Evolutionary conservation across 2,329 filamentous ascomycete genomes (phyloP).

Genomic region (Ceratocystis colombiana): DNA sequence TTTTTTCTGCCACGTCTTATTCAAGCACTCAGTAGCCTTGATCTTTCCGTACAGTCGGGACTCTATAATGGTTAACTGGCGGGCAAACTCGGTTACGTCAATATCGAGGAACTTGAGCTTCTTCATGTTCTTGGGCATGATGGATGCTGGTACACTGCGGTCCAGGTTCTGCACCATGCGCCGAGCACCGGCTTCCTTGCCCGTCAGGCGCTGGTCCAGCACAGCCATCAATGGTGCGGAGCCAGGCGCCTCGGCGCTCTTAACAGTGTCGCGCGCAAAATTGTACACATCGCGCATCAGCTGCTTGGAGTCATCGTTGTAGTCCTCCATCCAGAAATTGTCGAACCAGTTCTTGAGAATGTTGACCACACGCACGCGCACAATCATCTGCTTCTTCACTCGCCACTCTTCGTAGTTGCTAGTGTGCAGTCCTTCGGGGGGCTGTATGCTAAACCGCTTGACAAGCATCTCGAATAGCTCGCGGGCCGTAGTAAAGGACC

Average conservation of each 20-base stretch:
- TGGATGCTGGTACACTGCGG: slow-evolving; percentile 71
- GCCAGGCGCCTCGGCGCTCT: slow-evolving; percentile 85
- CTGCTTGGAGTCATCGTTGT: slow-evolving; percentile 70
- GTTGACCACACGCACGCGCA: slow-evolving; percentile 91
- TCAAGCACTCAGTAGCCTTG: slow-evolving; percentile 87
- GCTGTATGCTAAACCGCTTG: slow-evolving; percentile 83
- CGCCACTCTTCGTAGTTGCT: slow-evolving; percentile 79
- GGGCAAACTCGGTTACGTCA: slow-evolving; percentile 90
- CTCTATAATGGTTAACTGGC: slow-evolving; percentile 94
- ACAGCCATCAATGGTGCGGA: slow-evolving; percentile 74
- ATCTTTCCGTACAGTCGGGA: slow-evolving; percentile 92
- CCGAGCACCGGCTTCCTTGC: slow-evolving; percentile 78
- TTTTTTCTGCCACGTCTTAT: slow-evolving; percentile 99
- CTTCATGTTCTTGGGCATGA: slow-evolving; percentile 98
- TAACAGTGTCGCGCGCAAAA: slow-evolving; percentile 85
- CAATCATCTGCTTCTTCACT: slow-evolving; percentile 89
- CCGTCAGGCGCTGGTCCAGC: slow-evolving; percentile 76
- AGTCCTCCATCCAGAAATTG: slow-evolving; percentile 96
- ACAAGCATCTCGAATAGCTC: slow-evolving; percentile 91
- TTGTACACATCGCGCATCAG: slow-evolving; percentile 80
- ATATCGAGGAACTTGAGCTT: slow-evolving; percentile 98
- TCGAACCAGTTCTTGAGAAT: slow-evolving; percentile 98
- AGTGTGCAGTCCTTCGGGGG: slow-evolving; percentile 66
- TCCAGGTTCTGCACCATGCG: slow-evolving; percentile 78
- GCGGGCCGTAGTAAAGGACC: slow-evolving; percentile 81